A percentile compares a stretch with the other conserved stretches of the same genome.
Conservation (phyloP, 202 grass and related monocot species). For the Musa balbisiana region DNA sequence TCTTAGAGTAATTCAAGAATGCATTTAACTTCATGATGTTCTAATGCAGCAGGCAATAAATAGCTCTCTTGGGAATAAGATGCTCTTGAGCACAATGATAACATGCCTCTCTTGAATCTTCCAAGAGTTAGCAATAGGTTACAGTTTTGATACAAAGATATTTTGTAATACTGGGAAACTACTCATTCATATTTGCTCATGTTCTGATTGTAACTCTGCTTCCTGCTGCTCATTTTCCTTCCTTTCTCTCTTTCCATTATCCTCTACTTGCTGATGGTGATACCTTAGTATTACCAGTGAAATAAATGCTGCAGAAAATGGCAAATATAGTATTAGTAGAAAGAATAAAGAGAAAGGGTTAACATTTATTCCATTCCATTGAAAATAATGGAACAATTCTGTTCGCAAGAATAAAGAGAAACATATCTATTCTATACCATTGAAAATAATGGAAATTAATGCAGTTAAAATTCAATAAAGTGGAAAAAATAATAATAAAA, state of each 20-base stretch:
- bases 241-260: constrained; percentile 15
- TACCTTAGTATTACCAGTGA: constrained; percentile 57
- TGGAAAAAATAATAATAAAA: no score
- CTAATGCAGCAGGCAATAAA: no score
- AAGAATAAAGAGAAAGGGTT: not conserved
- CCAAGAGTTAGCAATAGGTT: no score
- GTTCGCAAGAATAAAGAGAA: constrained; percentile 2
- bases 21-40: no score
- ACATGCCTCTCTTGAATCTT: not conserved
- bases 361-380: not conserved
- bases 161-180: not conserved
- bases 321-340: not conserved
- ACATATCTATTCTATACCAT: not conserved
- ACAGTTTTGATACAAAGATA: not conserved
- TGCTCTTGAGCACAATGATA: not conserved
- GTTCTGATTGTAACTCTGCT: constrained; percentile 25
- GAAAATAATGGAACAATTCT: constrained; percentile 6
- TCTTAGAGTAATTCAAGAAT: no score
- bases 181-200: not conserved
- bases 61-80: not conserved
- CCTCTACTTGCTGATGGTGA: constrained; percentile 33
- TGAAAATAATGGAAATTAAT: no score
- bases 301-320: constrained; percentile 54
- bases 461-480: no score
- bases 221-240: constrained; percentile 34